Conservation (phyloP, 257 asterid genomes). For the Plantago elongata region DNA sequence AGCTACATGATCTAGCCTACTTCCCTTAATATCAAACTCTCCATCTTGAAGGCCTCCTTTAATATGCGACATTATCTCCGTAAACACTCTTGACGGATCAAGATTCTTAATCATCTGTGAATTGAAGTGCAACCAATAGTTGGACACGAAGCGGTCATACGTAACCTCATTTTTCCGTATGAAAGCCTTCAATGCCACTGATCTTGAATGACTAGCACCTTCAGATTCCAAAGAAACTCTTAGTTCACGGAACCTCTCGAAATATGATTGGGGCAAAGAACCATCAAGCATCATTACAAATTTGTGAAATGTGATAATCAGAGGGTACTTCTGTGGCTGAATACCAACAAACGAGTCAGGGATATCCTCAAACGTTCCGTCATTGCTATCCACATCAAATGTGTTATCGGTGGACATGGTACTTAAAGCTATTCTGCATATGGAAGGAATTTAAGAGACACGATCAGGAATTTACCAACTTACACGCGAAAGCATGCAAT, state of each 20-base stretch:
- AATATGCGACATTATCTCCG: constrained; percentile 62
- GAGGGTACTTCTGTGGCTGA: constrained; percentile 42
- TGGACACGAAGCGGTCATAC: constrained; percentile 38
- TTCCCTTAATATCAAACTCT: constrained; percentile 32
- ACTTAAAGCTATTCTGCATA: constrained; percentile 35
- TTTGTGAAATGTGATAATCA: constrained; percentile 57
- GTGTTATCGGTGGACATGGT: constrained; percentile 18
- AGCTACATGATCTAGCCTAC: constrained; percentile 29
- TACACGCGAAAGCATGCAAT: background rate
- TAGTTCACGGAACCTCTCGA: constrained; percentile 39
- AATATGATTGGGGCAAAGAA: constrained; percentile 43
- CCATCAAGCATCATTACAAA: constrained; percentile 72
- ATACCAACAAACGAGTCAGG: constrained; percentile 51
- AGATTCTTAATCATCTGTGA: constrained; percentile 32
- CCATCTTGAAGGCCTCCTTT: constrained; percentile 48
- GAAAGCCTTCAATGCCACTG: constrained; percentile 39
- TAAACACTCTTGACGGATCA: constrained; percentile 50
- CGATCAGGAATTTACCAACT: background rate
- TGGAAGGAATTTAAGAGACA: constrained; percentile 7
- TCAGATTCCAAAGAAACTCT: constrained; percentile 20
- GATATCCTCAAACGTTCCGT: constrained; percentile 43
- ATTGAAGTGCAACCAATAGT: constrained; percentile 58
- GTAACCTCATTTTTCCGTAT: constrained; percentile 53
- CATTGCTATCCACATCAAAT: constrained; percentile 39
- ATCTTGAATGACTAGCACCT: constrained; percentile 17